Conservation (phyloP, 441 rosid species). For the Populus tomentosa region DNA sequence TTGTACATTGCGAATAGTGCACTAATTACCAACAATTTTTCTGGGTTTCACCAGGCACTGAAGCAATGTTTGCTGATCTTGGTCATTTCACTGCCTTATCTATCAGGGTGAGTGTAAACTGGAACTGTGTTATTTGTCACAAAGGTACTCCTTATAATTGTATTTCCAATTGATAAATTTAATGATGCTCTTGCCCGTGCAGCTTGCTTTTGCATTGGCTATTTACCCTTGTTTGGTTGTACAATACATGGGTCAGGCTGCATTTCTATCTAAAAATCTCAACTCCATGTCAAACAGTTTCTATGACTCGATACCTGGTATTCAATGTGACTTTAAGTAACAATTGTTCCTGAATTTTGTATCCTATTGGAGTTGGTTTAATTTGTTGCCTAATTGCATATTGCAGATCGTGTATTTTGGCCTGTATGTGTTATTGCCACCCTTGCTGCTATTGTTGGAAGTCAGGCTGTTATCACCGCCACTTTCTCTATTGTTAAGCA, state of each 20-base stretch:
- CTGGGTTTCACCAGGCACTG: slow-evolving; percentile 66
- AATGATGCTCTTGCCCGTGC: slow-evolving; percentile 32
- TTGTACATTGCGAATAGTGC: not conserved
- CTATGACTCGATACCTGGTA: slow-evolving; percentile 79
- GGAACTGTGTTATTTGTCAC: not conserved
- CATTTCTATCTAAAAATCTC: slow-evolving; percentile 73
- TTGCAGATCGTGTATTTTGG: slow-evolving; percentile 75
- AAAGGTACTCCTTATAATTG: not conserved
- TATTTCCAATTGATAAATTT: slow-evolving; percentile 18
- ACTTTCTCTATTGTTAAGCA: slow-evolving; percentile 87
- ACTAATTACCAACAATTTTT: slow-evolving; percentile 15
- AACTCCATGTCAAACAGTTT: slow-evolving; percentile 43
- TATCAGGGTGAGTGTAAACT: slow-evolving; percentile 54
- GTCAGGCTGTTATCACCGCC: slow-evolving; percentile 85
- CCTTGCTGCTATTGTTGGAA: slow-evolving; percentile 83
- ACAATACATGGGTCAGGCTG: slow-evolving; percentile 98
- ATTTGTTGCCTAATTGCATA: slow-evolving; percentile 10
- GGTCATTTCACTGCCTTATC: slow-evolving; percentile 88
- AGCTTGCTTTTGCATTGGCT: slow-evolving; percentile 71
- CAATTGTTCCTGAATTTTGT: slow-evolving; percentile 9
- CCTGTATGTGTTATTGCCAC: slow-evolving; percentile 84
- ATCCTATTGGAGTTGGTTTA: slow-evolving; percentile 17
- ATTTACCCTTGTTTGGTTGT: slow-evolving; percentile 90
- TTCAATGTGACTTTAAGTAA: slow-evolving; percentile 15
- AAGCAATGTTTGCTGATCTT: slow-evolving; percentile 94